phyloP scores from a whole-genome alignment of 129 eudicot genomes.

The Oenanthe sinensis region DNA sequence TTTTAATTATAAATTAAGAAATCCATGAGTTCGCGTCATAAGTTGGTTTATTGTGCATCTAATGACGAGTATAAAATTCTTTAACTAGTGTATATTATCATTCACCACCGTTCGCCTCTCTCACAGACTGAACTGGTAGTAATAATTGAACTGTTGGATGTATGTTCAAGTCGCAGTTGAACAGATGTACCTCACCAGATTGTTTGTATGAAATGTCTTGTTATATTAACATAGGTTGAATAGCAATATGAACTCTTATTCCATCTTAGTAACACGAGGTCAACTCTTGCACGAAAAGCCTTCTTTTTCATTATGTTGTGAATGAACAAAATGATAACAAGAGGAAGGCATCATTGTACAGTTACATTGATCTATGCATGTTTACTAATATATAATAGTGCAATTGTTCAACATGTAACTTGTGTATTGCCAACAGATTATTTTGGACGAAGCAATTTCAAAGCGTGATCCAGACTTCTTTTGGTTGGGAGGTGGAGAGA shows the following conservation, averaged over 20 bases:
- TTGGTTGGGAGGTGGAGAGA: conserved; percentile 98
- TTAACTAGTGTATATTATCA: not conserved
- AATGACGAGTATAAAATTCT: not conserved
- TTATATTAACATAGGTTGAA: too few relatives aligned
- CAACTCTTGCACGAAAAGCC: not conserved
- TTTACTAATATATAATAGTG: not conserved
- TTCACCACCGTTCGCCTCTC: not conserved
- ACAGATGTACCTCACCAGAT: not conserved
- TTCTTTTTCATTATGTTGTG: not conserved
- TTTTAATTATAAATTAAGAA: too few relatives aligned
- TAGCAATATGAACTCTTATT: not conserved
- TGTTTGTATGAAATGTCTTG: not conserved
- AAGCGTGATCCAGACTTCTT: conserved; percentile 69
- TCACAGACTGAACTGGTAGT: not conserved
- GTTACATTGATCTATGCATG: not conserved
- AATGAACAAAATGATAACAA: not conserved
- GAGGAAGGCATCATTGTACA: not conserved
- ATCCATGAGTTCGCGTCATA: too few relatives aligned
- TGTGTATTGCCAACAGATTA: conserved; percentile 45
- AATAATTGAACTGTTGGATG: not conserved
- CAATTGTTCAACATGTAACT: not conserved
- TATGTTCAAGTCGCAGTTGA: not conserved
- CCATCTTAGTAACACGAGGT: not conserved
- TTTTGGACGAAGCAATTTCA: conserved; percentile 97
- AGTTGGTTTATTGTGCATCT: too few relatives aligned